Conservation (phyloP, 2,329 filamentous ascomycete genomes). For the Fusarium pseudocircinatum region DNA sequence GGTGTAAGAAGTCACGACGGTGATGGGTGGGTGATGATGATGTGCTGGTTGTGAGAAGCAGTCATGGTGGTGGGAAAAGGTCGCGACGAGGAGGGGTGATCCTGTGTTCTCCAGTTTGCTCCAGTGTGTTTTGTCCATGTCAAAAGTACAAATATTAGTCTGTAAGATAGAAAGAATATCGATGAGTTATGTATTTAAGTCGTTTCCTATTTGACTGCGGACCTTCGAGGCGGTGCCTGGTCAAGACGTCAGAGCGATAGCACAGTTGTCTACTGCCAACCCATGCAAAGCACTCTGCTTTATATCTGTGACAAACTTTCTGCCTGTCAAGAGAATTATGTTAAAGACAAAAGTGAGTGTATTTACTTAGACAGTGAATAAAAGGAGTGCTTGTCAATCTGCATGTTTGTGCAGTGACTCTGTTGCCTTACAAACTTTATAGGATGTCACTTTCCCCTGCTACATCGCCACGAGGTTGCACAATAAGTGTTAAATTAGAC, state of each 20-base stretch:
- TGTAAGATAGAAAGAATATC: background rate
- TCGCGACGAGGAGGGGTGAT: background rate
- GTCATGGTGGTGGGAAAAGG: background rate
- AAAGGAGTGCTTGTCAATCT: background rate
- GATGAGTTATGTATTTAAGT: background rate
- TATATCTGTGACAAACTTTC: background rate
- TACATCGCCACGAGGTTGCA: background rate
- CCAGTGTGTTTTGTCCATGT: background rate
- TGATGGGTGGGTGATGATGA: background rate
- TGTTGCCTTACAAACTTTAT: background rate
- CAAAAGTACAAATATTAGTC: background rate
- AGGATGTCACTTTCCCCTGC: too few species aligned
- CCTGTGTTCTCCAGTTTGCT: background rate
- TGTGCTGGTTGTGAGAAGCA: background rate
- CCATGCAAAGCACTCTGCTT: too few species aligned
- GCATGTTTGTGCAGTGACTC: background rate
- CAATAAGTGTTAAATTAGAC: rapidly evolving
- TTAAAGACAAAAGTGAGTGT: too few species aligned
- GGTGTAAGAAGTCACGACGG: background rate
- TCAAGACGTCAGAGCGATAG: background rate
- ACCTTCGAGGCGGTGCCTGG: background rate
- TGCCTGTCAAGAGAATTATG: rapidly evolving
- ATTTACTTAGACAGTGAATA: background rate
- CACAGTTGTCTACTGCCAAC: background rate
- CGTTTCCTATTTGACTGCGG: too few species aligned